These are phyloP conservation scores for Vachellia collinsii DNA, from an alignment of 306 rosid species.

Conservation along the genomic window DNA sequence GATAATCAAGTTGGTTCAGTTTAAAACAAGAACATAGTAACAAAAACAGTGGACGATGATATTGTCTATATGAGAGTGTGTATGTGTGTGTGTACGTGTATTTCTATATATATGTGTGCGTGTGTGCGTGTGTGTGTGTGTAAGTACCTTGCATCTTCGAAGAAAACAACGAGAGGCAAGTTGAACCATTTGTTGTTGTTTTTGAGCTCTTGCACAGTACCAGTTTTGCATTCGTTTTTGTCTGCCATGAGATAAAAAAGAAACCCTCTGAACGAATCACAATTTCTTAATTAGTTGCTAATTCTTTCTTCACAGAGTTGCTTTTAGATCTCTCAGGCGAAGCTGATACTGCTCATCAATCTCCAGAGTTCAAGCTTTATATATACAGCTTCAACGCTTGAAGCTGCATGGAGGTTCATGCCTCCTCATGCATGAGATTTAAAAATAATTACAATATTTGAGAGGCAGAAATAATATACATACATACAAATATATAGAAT, in stretches of 20 bases:
- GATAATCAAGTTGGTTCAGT: not conserved
- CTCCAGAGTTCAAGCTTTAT: conserved; percentile 29
- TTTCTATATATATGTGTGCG: too few species aligned
- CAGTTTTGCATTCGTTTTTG: conserved; percentile 22
- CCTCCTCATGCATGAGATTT: not conserved
- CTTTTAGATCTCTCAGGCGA: not conserved
- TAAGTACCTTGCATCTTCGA: conserved; percentile 94
- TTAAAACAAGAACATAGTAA: not conserved
- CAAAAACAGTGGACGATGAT: not conserved
- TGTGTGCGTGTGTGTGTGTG: too few species aligned
- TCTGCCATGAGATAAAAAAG: conserved; percentile 48
- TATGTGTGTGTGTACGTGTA: too few species aligned
- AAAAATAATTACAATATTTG: not conserved
- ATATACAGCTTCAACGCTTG: not conserved
- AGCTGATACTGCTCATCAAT: not conserved
- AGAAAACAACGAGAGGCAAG: conserved; percentile 78
- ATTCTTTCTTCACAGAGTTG: not conserved
- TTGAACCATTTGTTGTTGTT: conserved; percentile 44
- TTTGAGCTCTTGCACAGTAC: conserved; percentile 22
- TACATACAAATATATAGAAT: too few species aligned
- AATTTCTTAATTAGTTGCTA: not conserved
- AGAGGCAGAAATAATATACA: too few species aligned
- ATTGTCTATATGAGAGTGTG: too few species aligned
- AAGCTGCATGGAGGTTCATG: not conserved
- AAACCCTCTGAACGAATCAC: not conserved